Base-by-base conservation (phyloP, 2,329 filamentous ascomycete species). In the Cladosporium sp. region DNA sequence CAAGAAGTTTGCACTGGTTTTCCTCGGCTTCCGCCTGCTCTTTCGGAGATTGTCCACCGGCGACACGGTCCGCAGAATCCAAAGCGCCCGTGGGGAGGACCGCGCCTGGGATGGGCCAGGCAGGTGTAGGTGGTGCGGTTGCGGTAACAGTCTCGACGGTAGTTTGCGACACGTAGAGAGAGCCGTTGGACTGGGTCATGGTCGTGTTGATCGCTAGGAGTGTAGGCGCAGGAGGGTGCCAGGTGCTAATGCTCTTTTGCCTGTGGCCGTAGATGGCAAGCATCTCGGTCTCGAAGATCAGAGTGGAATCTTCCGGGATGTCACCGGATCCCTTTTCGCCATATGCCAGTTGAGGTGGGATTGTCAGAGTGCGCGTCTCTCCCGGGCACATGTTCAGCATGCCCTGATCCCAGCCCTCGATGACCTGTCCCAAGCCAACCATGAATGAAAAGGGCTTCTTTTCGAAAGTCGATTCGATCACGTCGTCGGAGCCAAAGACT, bases 371-470 rank as follows among this genome's bases (percentile, higher is more conserved):
- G 80, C 80, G 87, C 88, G 97, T 97, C 84, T 99, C 94, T 69
- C 95, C 95, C 72, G 95, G 90, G 80, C 94, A 98, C 94, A 98
- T 98, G 76, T 93, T 92, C 55, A 96, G 77, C 28, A 98, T 86
- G 62, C 94, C 94, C 76, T 96, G 83, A 74, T 98, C 94, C 93
- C 93, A 97, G 74, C 94, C 94, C 83, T 95, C 93, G 80, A 99
- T 99, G 67, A 98, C 95, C 78, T 91, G 88, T 55, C 94, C 93
- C 64, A 84, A 82, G 65, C 94, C 95, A 53, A 99, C 83, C 69
- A 84, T 87, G 81, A 99, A 98, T 72, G 78, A 82, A 74, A 99
- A 85, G 5, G 95, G 95, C 64, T 88, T 88, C 66, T 94, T 89
- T 75, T 96, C 89, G 82, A 96, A 96, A 78, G 77, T 80, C 65